phyloP scores from a whole-genome alignment of 768 basidiomycete species.

The Suillus clintonianus region DNA sequence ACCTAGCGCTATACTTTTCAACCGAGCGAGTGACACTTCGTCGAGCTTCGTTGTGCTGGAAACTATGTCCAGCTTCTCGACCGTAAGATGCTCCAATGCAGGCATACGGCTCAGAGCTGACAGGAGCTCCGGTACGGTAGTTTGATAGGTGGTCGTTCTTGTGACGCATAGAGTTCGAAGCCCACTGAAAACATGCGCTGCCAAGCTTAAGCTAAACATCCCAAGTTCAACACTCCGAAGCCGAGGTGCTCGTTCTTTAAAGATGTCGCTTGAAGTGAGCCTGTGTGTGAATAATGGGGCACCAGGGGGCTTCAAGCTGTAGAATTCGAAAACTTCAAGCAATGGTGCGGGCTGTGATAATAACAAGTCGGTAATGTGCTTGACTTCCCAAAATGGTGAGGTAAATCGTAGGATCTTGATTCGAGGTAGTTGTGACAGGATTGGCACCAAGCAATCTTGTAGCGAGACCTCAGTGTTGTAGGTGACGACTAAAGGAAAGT shows the following conservation, averaged over 20 bases:
- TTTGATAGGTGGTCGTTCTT: conserved; percentile 14
- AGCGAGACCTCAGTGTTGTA: conserved; percentile 7
- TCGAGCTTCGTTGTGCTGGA: not conserved
- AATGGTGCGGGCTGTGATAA: not conserved
- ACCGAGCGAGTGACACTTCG: not conserved
- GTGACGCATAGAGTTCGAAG: conserved; percentile 36
- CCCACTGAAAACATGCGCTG: conserved; percentile 31
- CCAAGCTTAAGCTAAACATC: conserved; percentile 35
- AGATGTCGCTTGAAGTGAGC: conserved; percentile 27
- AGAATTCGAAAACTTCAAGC: conserved; percentile 7
- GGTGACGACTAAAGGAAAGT: no score
- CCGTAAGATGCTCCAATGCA: no score
- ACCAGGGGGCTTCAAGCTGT: no score
- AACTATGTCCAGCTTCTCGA: not conserved
- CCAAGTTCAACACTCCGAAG: conserved; percentile 33
- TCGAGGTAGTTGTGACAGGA: conserved; percentile 30
- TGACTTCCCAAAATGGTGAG: conserved; percentile 28
- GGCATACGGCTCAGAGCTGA: conserved; percentile 29
- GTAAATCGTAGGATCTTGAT: conserved; percentile 25
- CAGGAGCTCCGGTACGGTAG: conserved; percentile 27
- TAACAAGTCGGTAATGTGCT: conserved; percentile 20
- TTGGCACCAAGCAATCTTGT: conserved; percentile 27
- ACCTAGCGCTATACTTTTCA: not conserved
- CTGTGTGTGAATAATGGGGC: no score
- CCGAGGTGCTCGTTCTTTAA: conserved; percentile 31